Evolutionary conservation across 2,329 filamentous ascomycete species (phyloP).

Genomic region (Septoria petroselini): DNA sequence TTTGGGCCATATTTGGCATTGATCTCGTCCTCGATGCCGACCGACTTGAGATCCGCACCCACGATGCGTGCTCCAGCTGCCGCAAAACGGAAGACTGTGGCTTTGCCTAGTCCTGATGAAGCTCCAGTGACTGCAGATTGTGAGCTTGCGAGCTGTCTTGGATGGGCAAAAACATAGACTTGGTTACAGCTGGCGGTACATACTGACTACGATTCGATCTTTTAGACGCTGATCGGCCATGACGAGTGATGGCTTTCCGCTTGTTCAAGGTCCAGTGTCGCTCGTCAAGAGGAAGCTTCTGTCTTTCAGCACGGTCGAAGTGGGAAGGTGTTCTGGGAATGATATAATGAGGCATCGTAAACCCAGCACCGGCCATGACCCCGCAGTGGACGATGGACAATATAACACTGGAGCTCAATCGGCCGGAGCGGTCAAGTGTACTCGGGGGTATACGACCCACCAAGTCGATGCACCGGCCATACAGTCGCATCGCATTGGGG

Average conservation of each 20-base stretch:
- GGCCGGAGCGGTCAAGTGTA: too few relatives aligned
- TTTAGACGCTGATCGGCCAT: conserved; percentile 22
- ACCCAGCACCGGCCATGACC: not conserved
- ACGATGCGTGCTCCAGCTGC: conserved; percentile 29
- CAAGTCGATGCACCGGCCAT: too few relatives aligned
- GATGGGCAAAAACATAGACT: too few relatives aligned
- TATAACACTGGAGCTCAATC: not conserved
- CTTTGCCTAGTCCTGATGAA: conserved; percentile 31
- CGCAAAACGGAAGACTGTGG: conserved; percentile 32
- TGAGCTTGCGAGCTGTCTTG: not conserved
- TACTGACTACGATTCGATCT: conserved; percentile 31
- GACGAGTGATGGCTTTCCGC: not conserved
- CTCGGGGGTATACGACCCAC: too few relatives aligned
- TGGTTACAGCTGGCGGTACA: too few relatives aligned
- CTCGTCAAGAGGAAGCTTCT: too few relatives aligned
- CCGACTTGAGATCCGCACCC: conserved; percentile 29
- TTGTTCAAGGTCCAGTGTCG: too few relatives aligned
- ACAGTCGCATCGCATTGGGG: too few relatives aligned
- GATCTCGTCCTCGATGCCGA: conserved; percentile 26
- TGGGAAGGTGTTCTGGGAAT: too few relatives aligned
- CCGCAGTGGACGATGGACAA: not conserved
- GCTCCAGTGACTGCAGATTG: conserved; percentile 27
- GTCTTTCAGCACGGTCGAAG: too few relatives aligned
- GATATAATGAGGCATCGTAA: too few relatives aligned
- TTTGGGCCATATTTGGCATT: conserved; percentile 24